Base-by-base conservation (phyloP, 2,329 filamentous ascomycete genomes). In the Didymella segeticola region DNA sequence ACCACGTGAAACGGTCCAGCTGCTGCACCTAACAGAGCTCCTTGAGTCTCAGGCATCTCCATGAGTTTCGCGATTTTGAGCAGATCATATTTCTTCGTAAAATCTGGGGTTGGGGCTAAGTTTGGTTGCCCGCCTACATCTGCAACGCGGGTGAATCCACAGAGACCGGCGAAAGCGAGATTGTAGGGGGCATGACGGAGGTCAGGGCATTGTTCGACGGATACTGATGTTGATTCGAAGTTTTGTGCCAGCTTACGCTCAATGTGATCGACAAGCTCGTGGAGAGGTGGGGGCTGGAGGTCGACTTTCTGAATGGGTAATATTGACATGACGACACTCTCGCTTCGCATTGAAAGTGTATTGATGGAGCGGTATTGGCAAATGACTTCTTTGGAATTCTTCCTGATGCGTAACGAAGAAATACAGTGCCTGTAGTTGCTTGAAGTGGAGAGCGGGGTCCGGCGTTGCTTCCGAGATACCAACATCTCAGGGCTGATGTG, bases 81-180 rank as follows among this genome's bases (percentile, higher is more conserved):
- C 14, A 62, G 46, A 10, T 54, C 29, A 34, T 54, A 54, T n/a
- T 45, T 54, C 41, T 54, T 54, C 19, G 45, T 23, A 11, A 54
- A 54, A 26, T 53, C 45, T 15, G 60, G 60, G 5, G 38, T 33
- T 5, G 60, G 60, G 23, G 59, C 58, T 11, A 62, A 46, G 23
- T 62, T 77, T 1, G 71, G 62, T 20, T 76, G 76, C 0, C 78
- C 79, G 4, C 79, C 79, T 17, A 81, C 64, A 41, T 81, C 79
- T 14, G 75, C 77, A 5, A 80, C 68, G 30, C 68, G 68, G 26
- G 72, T 65, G 3, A 69, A 68, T 1, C 79, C 78, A 5, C 64
- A 73, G 8, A 81, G 67, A 0, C 79, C 79, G 2, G 68, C 47
- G 4, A 70, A 68, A 1, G 77, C 74, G 5, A 80, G 69, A 36